These are phyloP conservation scores for Pseudomassariella vexata DNA, from an alignment of 2,329 filamentous ascomycete genomes.

Conservation along the genomic window DNA sequence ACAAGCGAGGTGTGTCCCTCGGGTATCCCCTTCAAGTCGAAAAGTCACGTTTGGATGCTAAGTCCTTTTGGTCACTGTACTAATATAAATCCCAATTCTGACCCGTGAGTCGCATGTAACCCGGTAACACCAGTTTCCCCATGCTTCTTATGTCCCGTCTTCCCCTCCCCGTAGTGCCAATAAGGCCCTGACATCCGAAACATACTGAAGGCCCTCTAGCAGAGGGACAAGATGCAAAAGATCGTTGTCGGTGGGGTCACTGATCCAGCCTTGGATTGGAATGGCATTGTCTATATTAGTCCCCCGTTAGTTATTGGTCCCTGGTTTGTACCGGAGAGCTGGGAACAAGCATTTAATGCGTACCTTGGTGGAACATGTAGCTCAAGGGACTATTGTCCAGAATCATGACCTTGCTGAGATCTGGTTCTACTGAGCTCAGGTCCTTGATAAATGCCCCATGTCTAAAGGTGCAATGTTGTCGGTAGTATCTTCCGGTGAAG, in stretches of 20 bases:
- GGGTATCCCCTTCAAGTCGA: no score
- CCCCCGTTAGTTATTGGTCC: conserved; percentile 11
- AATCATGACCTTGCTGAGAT: conserved; percentile 97
- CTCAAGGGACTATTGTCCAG: conserved; percentile 97
- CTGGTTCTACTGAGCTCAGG: conserved; percentile 89
- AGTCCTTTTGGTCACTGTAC: no score
- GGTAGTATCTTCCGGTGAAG: conserved; percentile 89
- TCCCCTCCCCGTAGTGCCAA: conserved; percentile 86
- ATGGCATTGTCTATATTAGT: conserved; percentile 80
- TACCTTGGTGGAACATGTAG: conserved; percentile 98
- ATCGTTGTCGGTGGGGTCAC: conserved; percentile 94
- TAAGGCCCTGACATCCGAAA: conserved; percentile 88
- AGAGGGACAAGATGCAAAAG: conserved; percentile 87
- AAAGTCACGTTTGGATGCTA: no score
- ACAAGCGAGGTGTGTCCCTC: no score
- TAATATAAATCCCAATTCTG: no score
- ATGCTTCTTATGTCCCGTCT: conserved; percentile 39
- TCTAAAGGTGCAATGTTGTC: conserved; percentile 92
- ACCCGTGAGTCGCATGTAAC: no score
- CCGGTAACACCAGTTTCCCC: no score
- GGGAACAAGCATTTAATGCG: conserved; percentile 20
- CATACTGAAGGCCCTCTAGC: conserved; percentile 91
- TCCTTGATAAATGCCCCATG: conserved; percentile 99
- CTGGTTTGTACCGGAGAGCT: conserved; percentile 1
- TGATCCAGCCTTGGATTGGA: conserved; percentile 99